phyloP scores from a whole-genome alignment of 352 stramenopile genomes.

The Phytopythium delawarense region DNA sequence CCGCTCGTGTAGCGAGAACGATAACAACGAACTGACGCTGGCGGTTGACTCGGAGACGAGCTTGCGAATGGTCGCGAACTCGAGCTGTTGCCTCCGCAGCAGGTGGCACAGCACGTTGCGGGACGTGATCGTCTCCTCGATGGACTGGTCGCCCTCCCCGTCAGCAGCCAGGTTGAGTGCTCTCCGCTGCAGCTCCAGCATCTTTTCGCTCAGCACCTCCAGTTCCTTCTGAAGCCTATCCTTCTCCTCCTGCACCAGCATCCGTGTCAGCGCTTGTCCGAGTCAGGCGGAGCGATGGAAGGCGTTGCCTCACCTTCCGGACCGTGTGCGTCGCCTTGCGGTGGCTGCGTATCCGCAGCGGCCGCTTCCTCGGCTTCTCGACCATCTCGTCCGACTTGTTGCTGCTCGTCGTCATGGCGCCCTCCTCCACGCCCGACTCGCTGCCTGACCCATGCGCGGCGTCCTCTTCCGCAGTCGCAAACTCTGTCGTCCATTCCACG shows the following conservation, averaged over 20 bases:
- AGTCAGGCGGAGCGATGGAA: too few species aligned
- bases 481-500: background rate
- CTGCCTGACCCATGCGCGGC: background rate
- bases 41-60: conserved; percentile 21
- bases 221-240: conserved; percentile 20
- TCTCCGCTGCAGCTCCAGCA: conserved; percentile 18
- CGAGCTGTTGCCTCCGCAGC: conserved; percentile 22
- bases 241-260: conserved; percentile 22
- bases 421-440: conserved; percentile 1
- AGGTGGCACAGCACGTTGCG: conserved; percentile 23
- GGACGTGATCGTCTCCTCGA: conserved; percentile 11
- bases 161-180: conserved; percentile 13
- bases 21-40: conserved; percentile 16
- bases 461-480: background rate
- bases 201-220: conserved; percentile 14
- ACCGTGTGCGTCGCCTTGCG: conserved; percentile 32
- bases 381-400: background rate
- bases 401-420: background rate
- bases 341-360: conserved; percentile 7
- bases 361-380: conserved; percentile 16
- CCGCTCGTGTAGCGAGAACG: background rate
- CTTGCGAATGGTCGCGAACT: conserved; percentile 23
- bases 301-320: conserved; percentile 18
- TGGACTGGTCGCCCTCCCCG: conserved; percentile 5
- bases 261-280: background rate